These are phyloP conservation scores for Monosporascus sp. DNA, from an alignment of 2,329 filamentous ascomycete genomes.

Conservation along the genomic window DNA sequence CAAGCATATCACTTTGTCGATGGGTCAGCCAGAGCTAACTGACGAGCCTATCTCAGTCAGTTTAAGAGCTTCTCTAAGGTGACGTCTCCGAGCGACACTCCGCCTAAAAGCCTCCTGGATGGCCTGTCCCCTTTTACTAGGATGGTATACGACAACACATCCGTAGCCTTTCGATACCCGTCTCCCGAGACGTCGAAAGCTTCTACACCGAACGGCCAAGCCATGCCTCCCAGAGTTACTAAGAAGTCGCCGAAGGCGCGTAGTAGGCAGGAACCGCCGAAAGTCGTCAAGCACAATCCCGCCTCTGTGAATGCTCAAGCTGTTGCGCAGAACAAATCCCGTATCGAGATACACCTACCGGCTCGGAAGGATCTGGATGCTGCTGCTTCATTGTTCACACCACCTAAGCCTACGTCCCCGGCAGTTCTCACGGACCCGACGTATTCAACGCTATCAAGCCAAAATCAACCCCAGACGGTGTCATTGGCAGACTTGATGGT, in stretches of 20 bases:
- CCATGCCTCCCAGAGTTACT: constrained; percentile 18
- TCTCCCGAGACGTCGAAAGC: constrained; percentile 29
- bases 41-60: constrained; percentile 37
- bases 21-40: constrained; percentile 20
- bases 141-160: constrained; percentile 41
- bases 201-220: constrained; percentile 23
- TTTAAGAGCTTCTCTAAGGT: constrained; percentile 48
- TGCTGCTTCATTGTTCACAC: constrained; percentile 11
- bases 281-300: constrained; percentile 38
- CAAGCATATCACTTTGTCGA: constrained; percentile 8
- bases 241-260: constrained; percentile 28
- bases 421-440: neutral
- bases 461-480: constrained; percentile 24
- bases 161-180: constrained; percentile 35
- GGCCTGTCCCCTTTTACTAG: constrained; percentile 46
- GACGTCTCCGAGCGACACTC: constrained; percentile 20
- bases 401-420: constrained; percentile 8
- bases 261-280: constrained; percentile 19
- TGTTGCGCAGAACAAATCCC: constrained; percentile 20
- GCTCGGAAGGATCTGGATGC: constrained; percentile 20
- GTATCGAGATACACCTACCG: constrained; percentile 25
- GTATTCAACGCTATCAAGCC: constrained; percentile 6
- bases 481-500: constrained; percentile 26
- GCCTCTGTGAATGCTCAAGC: constrained; percentile 27
- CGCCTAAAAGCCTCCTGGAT: constrained; percentile 30